Conservation (phyloP, 2,329 filamentous ascomycete species). For the Cordyceps javanica region DNA sequence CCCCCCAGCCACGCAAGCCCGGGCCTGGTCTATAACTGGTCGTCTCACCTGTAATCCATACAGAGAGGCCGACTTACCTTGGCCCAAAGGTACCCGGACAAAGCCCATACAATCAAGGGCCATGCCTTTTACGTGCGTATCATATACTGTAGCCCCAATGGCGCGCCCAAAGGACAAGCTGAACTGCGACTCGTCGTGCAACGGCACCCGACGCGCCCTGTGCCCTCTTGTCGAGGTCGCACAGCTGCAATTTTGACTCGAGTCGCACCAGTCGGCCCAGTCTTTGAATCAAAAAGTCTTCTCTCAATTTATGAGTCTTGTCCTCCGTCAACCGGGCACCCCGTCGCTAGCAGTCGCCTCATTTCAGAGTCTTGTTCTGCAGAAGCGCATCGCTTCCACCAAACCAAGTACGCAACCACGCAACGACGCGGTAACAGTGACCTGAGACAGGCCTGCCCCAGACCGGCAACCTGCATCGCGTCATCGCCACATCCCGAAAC, state of each 20-base stretch:
- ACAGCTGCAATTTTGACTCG: background rate
- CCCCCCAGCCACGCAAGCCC: too few species aligned
- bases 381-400: background rate
- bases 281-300: background rate
- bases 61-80: too few species aligned
- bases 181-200: background rate
- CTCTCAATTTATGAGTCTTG: background rate
- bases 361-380: background rate
- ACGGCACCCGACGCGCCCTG: conserved; percentile 2
- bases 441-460: background rate
- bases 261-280: background rate
- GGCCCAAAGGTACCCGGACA: too few species aligned
- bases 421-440: background rate
- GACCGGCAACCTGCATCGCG: background rate
- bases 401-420: too few species aligned
- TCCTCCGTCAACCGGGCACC: background rate
- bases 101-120: background rate
- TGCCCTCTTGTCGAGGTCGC: background rate
- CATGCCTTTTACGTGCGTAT: too few species aligned
- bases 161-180: background rate
- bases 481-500: background rate
- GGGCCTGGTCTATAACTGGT: too few species aligned
- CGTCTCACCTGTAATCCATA: too few species aligned
- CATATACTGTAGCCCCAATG: background rate
- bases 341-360: background rate